Percentiles rank a stretch among this genome's conserved stretches.
These are phyloP conservation scores for Plasmodium malariae DNA, from an alignment of 169 alveolate species.

Conservation along the genomic window DNA sequence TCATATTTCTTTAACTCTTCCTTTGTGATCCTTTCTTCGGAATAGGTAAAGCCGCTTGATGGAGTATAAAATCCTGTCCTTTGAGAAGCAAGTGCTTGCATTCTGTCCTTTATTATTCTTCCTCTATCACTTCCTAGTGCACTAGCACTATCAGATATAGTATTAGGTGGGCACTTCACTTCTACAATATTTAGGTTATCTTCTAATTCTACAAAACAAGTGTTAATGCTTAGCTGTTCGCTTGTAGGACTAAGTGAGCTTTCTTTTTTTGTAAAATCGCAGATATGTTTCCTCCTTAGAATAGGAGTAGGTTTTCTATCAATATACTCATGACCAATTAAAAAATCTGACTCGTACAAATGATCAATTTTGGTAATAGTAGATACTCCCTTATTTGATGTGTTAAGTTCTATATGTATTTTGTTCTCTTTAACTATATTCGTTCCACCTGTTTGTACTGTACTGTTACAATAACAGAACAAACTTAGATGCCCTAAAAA, in stretches of 20 bases:
- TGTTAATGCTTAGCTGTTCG: not conserved
- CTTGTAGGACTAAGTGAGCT: conserved; percentile 17
- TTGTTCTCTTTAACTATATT: conserved; percentile 9
- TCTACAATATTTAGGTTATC: conserved; percentile 36
- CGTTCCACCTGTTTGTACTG: not conserved
- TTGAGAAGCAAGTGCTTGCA: too few relatives aligned
- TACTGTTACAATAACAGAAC: conserved; percentile 47
- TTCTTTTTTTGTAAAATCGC: conserved; percentile 56
- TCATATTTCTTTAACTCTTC: conserved; percentile 48
- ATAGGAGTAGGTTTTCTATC: conserved; percentile 10
- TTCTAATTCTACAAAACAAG: conserved; percentile 40
- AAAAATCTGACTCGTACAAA: conserved; percentile 4
- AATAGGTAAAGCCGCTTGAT: not conserved
- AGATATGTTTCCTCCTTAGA: conserved; percentile 31
- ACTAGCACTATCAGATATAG: not conserved
- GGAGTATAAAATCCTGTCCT: not conserved
- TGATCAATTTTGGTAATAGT: conserved; percentile 7
- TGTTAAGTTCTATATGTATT: conserved; percentile 36
- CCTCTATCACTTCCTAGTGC: too few relatives aligned
- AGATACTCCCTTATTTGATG: conserved; percentile 21
- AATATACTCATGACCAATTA: conserved; percentile 18
- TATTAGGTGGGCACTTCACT: conserved; percentile 24
- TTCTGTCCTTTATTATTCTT: too few relatives aligned
- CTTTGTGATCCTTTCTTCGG: not conserved
- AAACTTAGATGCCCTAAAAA: conserved; percentile 12